These are phyloP conservation scores for Apiotrichum gamsii DNA, from an alignment of 1,284 basidiomycete species.

Conservation along the genomic window DNA sequence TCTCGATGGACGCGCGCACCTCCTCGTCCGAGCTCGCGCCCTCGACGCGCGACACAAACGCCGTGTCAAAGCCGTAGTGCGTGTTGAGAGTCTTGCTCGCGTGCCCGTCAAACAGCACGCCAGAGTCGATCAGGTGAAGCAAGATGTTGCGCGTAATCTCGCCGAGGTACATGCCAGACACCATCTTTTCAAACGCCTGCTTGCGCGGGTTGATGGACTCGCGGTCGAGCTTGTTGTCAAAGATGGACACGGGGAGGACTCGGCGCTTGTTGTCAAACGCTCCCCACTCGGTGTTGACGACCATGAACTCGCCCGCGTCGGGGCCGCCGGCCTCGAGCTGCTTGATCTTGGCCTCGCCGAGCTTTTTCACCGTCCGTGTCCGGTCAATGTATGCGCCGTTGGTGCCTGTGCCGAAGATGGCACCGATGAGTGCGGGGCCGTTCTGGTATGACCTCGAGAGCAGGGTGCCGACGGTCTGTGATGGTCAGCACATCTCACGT, in stretches of 20 bases:
- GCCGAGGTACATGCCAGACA: conserved; percentile 98
- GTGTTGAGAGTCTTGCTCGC: conserved; percentile 67
- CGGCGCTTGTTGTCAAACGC: conserved; percentile 87
- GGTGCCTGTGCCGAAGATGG: conserved; percentile 96
- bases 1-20: conserved; percentile 55
- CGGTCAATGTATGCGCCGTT: conserved; percentile 96
- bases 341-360: conserved; percentile 57
- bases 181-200: conserved; percentile 97
- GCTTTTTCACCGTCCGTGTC: conserved; percentile 74
- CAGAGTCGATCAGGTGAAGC: conserved; percentile 72
- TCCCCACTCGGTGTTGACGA: conserved; percentile 98
- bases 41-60: conserved; percentile 83
- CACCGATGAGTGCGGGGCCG: conserved; percentile 77
- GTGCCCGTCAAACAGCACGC: conserved; percentile 68
- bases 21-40: conserved; percentile 42
- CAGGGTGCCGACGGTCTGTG: conserved; percentile 85
- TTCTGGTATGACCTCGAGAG: conserved; percentile 86
- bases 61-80: conserved; percentile 91
- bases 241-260: conserved; percentile 85
- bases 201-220: conserved; percentile 87
- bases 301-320: conserved; percentile 65
- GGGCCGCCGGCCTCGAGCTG: conserved; percentile 47
- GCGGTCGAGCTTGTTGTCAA: conserved; percentile 87
- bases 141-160: conserved; percentile 85
- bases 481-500: neutral